These are phyloP conservation scores for Coniochaeta ligniaria DNA, from an alignment of 2,329 filamentous ascomycete genomes.

Conservation along the genomic window DNA sequence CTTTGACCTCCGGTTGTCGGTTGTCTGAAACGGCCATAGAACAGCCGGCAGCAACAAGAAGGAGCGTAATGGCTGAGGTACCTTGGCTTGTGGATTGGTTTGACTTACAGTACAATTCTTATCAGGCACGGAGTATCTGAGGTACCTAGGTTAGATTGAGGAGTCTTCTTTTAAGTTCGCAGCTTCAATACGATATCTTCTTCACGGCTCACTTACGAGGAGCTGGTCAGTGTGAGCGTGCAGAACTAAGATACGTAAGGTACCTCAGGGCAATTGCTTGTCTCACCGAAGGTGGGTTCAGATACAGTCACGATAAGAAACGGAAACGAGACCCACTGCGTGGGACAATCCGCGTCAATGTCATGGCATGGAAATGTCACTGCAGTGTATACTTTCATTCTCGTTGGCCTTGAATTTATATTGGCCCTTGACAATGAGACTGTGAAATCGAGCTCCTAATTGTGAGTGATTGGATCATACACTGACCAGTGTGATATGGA, in stretches of 20 bases:
- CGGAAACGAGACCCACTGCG: background rate
- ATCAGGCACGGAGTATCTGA: background rate
- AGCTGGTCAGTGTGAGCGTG: too few relatives aligned
- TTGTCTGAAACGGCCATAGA: background rate
- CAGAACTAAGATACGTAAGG: too few relatives aligned
- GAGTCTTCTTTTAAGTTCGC: background rate
- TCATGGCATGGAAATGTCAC: background rate
- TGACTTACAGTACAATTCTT: background rate
- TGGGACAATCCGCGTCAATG: background rate
- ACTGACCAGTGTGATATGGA: background rate
- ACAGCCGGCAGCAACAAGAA: background rate
- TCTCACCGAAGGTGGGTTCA: background rate
- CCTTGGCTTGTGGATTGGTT: background rate
- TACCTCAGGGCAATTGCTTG: too few relatives aligned
- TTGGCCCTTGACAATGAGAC: background rate
- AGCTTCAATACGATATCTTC: background rate
- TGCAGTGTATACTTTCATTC: background rate
- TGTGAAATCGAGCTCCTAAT: background rate
- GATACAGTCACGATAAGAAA: background rate
- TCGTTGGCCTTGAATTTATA: background rate
- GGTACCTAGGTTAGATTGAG: background rate
- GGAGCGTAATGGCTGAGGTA: background rate
- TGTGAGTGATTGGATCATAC: background rate
- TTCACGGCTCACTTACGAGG: background rate
- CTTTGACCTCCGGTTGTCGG: background rate